A percentile compares a stretch with the other conserved stretches of the same genome.
Conservation (phyloP, 768 basidiomycete species). For the Tylopilus sp. region DNA sequence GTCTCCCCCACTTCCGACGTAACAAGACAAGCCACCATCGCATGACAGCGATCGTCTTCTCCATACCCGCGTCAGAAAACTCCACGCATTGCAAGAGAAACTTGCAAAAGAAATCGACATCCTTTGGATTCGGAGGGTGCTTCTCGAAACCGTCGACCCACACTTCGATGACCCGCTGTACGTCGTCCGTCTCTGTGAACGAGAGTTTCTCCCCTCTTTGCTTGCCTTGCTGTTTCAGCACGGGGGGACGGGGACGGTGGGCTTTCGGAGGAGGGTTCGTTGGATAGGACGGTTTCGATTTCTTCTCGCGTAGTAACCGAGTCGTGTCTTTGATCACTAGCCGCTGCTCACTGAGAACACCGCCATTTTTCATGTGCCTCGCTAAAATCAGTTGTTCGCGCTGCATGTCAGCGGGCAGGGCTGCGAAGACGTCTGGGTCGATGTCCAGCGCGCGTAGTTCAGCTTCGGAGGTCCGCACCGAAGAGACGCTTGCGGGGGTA, state of each 20-base stretch:
- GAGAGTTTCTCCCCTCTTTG: slow-evolving; percentile 50
- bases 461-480: slow-evolving; percentile 45
- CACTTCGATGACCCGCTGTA: slow-evolving; percentile 64
- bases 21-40: slow-evolving; percentile 81
- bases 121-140: slow-evolving; percentile 65
- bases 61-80: slow-evolving; percentile 63
- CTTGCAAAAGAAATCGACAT: slow-evolving; percentile 70
- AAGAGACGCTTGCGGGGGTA: slow-evolving; percentile 23
- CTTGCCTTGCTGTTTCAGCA: slow-evolving; percentile 54
- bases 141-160: slow-evolving; percentile 71
- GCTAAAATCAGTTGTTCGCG: slow-evolving; percentile 68
- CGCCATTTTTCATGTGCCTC: slow-evolving; percentile 44
- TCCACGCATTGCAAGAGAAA: slow-evolving; percentile 70
- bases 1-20: slow-evolving; percentile 57
- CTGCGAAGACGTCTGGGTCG: slow-evolving; percentile 67
- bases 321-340: slow-evolving; percentile 44
- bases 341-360: slow-evolving; percentile 41
- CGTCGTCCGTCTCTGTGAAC: slow-evolving; percentile 65
- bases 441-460: slow-evolving; percentile 66
- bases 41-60: slow-evolving; percentile 66
- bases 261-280: slow-evolving; percentile 58
- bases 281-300: slow-evolving; percentile 26
- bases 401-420: slow-evolving; percentile 63
- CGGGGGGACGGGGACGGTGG: slow-evolving; percentile 43
- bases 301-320: slow-evolving; percentile 29